Evolutionary conservation across 345 rosid species (phyloP), one percentile per base, ranked within the genome.

Genomic region (Microthlaspi erraticum): DNA sequence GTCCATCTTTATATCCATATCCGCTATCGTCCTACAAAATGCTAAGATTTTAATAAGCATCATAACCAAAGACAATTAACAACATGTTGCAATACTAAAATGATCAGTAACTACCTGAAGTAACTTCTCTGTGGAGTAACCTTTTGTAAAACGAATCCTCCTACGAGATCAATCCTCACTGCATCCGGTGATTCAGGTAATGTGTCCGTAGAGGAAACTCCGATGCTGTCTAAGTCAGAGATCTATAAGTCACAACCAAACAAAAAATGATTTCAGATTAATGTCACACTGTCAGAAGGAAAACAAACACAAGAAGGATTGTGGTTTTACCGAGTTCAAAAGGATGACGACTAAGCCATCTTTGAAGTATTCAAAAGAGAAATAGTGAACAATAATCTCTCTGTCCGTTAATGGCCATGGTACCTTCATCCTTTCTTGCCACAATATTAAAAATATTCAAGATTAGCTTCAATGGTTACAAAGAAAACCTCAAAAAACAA

Each of bases 401-500:
- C 99, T 83, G 34, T 88, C 77, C 36, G 89, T 62, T 43, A 95
- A 71, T 23, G 97, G 99, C 99, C 99, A 95, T 10, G 96, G 63
- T 55, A 89, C 85, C 92, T 95, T 95, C 96, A 92, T 78, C 86
- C 99, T 95, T 91, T 86, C 90, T 88, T 87, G 86, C 90, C 68
- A 88, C 75, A 77, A 67, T 64, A 48, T 9, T n/a, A n/a, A 38
- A 71, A 10, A 37, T 9, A 33, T 43, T n/a, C 51, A 72, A 72
- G 10, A 71, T 79, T 61, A 84, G 70, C 72, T 79, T 70, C 69
- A 16, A 16, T 5, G 56, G 70, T 68, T 49, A 62, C 52, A 48
- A 52, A 63, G 17, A 58, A 61, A 32, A 57, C 58, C 36, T n/a
- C n/a, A 32, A 78, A 55, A 36, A 14, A 3, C 3, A 51, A 39